phyloP scores from a whole-genome alignment of 2,329 filamentous ascomycete species.

The Stachybotrys echinatus region DNA sequence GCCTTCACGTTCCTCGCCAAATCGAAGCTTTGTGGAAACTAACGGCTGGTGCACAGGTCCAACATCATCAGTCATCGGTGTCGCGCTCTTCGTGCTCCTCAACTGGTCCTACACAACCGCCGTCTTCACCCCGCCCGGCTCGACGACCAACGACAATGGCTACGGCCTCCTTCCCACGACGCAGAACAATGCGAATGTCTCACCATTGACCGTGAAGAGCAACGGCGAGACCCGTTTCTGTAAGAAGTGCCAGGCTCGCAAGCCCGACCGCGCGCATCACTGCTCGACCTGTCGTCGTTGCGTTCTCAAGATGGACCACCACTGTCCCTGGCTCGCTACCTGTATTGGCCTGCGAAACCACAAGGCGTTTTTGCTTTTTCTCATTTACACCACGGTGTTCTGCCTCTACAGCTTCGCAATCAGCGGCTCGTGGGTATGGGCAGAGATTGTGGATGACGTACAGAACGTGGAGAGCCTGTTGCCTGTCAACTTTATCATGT shows the following conservation, averaged over 20 bases:
- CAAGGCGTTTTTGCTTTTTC: conserved; percentile 89
- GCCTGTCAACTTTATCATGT: conserved; percentile 85
- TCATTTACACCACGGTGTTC: conserved; percentile 84
- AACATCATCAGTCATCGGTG: conserved; percentile 55
- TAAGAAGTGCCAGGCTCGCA: conserved; percentile 93
- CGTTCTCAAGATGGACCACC: conserved; percentile 99
- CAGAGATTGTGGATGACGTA: conserved; percentile 66
- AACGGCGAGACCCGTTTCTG: conserved; percentile 85
- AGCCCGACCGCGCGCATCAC: conserved; percentile 94
- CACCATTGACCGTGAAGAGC: conserved; percentile 86
- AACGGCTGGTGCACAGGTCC: conserved; percentile 47
- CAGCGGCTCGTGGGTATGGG: conserved; percentile 76
- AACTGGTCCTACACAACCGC: conserved; percentile 89
- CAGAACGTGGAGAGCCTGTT: conserved; percentile 70
- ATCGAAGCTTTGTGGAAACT: no score
- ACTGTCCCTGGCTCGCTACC: conserved; percentile 96
- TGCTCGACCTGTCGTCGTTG: conserved; percentile 93
- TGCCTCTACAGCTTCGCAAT: conserved; percentile 77
- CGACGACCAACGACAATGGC: conserved; percentile 57
- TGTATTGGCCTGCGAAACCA: conserved; percentile 94
- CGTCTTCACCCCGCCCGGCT: conserved; percentile 87
- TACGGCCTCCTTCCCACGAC: conserved; percentile 81
- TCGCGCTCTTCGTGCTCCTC: conserved; percentile 70
- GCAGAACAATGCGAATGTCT: conserved; percentile 52
- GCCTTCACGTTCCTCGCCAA: neutral